Conservation (phyloP, 2,329 filamentous ascomycete species). For the Fusarium buharicum region DNA sequence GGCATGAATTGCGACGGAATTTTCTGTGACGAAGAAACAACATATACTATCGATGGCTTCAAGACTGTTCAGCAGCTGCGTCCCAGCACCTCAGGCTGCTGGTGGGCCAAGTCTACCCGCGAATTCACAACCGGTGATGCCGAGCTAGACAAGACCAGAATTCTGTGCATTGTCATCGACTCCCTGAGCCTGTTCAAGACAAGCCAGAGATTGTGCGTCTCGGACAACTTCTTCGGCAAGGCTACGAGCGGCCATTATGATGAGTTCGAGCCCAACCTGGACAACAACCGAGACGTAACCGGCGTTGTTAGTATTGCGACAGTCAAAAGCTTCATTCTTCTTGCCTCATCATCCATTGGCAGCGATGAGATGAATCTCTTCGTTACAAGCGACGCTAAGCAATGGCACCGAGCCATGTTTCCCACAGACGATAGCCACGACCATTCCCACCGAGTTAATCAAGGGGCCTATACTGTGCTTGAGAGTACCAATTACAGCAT, state of each 20-base stretch:
- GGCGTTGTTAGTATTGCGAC: slow-evolving; percentile 84
- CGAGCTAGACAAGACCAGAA: slow-evolving; percentile 73
- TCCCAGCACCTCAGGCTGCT: slow-evolving; percentile 77
- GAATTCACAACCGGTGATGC: slow-evolving; percentile 76
- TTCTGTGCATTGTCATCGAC: slow-evolving; percentile 83
- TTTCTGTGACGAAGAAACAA: slow-evolving; percentile 70
- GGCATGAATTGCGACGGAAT: slow-evolving; percentile 74
- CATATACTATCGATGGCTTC: slow-evolving; percentile 90
- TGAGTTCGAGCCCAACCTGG: slow-evolving; percentile 80
- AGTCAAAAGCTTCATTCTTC: slow-evolving; percentile 88
- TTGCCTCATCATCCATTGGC: slow-evolving; percentile 79
- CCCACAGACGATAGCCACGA: slow-evolving; percentile 78
- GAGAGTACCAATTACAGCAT: slow-evolving; percentile 99
- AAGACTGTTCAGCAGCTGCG: slow-evolving; percentile 73
- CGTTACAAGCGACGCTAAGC: slow-evolving; percentile 82
- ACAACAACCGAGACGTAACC: slow-evolving; percentile 76
- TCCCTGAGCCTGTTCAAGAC: slow-evolving; percentile 75
- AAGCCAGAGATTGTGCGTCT: slow-evolving; percentile 81
- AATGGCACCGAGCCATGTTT: slow-evolving; percentile 94
- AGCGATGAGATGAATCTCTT: slow-evolving; percentile 94
- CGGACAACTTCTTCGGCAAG: slow-evolving; percentile 81
- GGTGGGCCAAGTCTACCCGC: slow-evolving; percentile 84
- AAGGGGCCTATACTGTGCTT: slow-evolving; percentile 91
- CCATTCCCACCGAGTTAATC: slow-evolving; percentile 74
- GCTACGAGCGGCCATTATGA: slow-evolving; percentile 58